Conservation (phyloP, 2,329 filamentous ascomycete genomes). For the Talaromyces sp. region DNA sequence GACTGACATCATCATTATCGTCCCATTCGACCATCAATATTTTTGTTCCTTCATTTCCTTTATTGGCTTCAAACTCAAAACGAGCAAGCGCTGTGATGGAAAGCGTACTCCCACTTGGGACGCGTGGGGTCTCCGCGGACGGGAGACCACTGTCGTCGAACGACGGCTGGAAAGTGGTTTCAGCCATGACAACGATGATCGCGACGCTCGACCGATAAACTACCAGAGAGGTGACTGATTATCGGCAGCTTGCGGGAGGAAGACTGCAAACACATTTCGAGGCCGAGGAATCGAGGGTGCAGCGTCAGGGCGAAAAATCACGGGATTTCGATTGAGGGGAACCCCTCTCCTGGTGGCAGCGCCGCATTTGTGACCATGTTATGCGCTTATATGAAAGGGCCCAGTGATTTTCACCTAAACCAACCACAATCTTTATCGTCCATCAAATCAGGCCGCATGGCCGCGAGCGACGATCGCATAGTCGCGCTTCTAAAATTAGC, state of each 20-base stretch:
- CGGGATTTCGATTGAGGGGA: conserved; percentile 2
- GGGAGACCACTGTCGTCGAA: neutral
- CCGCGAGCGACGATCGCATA: neutral
- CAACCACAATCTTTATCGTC: neutral
- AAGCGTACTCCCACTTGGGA: conserved; percentile 21
- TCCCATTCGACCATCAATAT: conserved; percentile 93
- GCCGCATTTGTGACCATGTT: neutral
- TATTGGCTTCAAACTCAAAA: conserved; percentile 78
- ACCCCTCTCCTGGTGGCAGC: conserved; percentile 4
- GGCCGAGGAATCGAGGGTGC: neutral
- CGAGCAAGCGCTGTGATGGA: conserved; percentile 63
- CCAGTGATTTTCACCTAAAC: neutral
- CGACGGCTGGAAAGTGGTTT: neutral
- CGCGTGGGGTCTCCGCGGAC: neutral
- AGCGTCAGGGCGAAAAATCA: neutral
- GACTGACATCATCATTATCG: conserved; percentile 51
- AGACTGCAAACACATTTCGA: neutral
- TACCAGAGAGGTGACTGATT: neutral
- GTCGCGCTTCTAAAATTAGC: conserved; percentile 4
- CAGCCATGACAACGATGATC: neutral
- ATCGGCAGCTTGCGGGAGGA: neutral
- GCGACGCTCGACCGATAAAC: neutral
- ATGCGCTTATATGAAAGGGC: neutral
- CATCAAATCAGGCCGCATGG: conserved; percentile 10
- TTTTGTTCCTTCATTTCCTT: conserved; percentile 79